Base-by-base conservation (phyloP, 352 stramenopile species). In the Phytophthora sp. region DNA sequence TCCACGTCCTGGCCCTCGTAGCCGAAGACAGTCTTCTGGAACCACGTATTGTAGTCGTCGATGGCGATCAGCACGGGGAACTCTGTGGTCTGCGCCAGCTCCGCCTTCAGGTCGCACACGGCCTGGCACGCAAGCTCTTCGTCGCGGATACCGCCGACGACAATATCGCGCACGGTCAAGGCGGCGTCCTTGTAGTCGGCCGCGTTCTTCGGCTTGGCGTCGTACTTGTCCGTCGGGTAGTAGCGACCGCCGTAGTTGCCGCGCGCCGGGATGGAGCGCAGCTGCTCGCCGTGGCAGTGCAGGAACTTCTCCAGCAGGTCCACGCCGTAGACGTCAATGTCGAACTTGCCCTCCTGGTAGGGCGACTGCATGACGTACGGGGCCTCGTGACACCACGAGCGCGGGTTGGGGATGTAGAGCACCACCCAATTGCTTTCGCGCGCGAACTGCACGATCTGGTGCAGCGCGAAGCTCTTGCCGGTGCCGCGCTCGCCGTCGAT, bases 31-130 rank as follows among this genome's bases (percentile, higher is more conserved):
- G 88, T 95, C 68, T 90, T 83, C 54, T 88, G 73, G 54, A 94
- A 94, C 82, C 84, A 93, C 62, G 69, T 84, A 74, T 94, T 96
- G 84, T 94, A 96, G 69, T 96, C 87, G 69, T 96, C 88, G 13
- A 96, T 78, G 11, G 88, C 88, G 52, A 96, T 88, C 10, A 96
- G 67, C 59, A 96, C 88, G 5, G 84, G 83, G 65, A 91, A 92
- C 66, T 96, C 87, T 26, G 83, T 94, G 28, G 88, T 81, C 57
- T 88, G 72, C 41, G 80, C 79, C 35, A 96, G 66, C 65, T 96
- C 88, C 13, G 72, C 66, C 39, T 87, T 88, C 42, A 96, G 70
- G 57, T 96, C 88, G 39, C 90, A 81, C 51, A 96, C 81, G 1
- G 84, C 88, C 20, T 84, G 70, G 55, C 84, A 96, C 53, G 88